Conservation (phyloP, 345 rosid species). For the Aegle marmelos region DNA sequence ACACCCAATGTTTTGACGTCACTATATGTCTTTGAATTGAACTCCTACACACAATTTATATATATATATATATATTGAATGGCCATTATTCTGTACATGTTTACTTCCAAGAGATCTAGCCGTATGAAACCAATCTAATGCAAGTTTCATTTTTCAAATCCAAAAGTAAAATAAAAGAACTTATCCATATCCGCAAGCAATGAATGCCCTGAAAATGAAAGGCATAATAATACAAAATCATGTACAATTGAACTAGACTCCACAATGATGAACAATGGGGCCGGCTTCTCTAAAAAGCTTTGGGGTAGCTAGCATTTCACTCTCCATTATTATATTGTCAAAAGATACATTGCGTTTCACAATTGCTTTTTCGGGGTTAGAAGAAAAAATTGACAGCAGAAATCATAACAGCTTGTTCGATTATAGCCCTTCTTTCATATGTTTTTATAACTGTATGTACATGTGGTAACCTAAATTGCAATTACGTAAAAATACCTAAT, state of each 20-base stretch:
- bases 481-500: not conserved
- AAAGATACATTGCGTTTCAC: constrained; percentile 45
- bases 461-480: not conserved
- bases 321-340: constrained; percentile 29
- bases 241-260: constrained; percentile 16
- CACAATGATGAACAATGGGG: constrained; percentile 33
- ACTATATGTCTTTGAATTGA: not conserved
- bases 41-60: not conserved
- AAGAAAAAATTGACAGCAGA: not conserved
- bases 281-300: constrained; percentile 24
- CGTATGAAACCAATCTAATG: not conserved
- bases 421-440: not conserved
- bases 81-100: too few species aligned
- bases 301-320: constrained; percentile 16
- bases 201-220: constrained; percentile 34
- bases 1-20: not conserved
- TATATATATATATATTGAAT: not conserved
- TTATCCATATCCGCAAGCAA: constrained; percentile 9
- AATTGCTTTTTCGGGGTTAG: constrained; percentile 29
- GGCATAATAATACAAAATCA: constrained; percentile 12
- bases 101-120: not conserved
- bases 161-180: not conserved
- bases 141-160: constrained; percentile 2
- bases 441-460: not conserved
- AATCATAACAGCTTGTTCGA: not conserved